Conservation (phyloP, 2,329 filamentous ascomycete genomes). For the Orbilia ellipsospora region DNA sequence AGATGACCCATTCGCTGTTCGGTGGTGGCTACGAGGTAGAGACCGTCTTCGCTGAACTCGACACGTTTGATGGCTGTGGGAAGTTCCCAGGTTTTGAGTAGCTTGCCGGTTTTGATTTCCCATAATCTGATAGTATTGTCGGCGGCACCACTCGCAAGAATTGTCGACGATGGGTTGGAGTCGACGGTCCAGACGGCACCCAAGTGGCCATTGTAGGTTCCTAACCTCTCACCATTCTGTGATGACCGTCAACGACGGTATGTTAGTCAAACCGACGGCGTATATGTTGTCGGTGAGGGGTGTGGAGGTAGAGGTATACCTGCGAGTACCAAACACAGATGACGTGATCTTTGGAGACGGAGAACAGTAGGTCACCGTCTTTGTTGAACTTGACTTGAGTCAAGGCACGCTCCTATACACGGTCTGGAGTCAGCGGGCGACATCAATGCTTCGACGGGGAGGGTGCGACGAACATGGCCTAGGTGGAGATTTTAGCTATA, state of each 20-base stretch:
- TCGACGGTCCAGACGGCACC: conserved; percentile 99
- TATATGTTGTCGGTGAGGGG: neutral
- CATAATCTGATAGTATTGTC: conserved; percentile 98
- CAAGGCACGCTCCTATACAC: conserved; percentile 82
- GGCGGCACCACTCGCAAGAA: conserved; percentile 94
- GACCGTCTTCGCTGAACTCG: conserved; percentile 95
- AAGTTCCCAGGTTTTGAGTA: conserved; percentile 98
- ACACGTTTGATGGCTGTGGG: conserved; percentile 96
- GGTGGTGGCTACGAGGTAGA: conserved; percentile 88
- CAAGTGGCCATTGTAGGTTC: conserved; percentile 95
- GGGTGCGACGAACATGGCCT: conserved; percentile 49
- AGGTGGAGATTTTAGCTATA: conserved; percentile 54
- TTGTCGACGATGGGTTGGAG: conserved; percentile 87
- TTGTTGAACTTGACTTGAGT: conserved; percentile 93
- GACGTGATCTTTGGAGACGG: conserved; percentile 93
- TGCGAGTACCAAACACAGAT: conserved; percentile 97
- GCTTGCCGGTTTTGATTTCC: conserved; percentile 92
- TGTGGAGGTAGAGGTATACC: conserved; percentile 28
- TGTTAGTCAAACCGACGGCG: neutral
- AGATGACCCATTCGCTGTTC: conserved; percentile 98
- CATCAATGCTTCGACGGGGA: conserved; percentile 17
- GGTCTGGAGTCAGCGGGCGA: conserved; percentile 49
- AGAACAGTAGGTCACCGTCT: conserved; percentile 97
- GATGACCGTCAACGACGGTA: neutral
- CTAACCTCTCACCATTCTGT: conserved; percentile 91